A percentile compares a stretch with the other conserved stretches of the same genome.
Evolutionary conservation across 371 early-diverging fungal genomes (phyloP).

Genomic region (Rhizopus sp.): DNA sequence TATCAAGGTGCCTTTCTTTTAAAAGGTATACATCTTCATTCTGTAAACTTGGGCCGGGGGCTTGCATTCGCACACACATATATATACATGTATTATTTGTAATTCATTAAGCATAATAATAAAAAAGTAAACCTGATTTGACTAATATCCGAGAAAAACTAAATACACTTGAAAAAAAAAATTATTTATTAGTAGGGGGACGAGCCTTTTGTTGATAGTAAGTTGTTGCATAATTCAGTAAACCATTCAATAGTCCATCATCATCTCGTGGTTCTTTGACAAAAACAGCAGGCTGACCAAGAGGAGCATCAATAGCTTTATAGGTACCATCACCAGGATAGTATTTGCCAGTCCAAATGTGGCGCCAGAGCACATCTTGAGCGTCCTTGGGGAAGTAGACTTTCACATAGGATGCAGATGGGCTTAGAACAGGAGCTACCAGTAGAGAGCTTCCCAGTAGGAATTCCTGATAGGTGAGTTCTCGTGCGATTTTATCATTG

Average conservation of each 20-base stretch:
- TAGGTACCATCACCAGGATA: constrained; percentile 43
- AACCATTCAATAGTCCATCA: constrained; percentile 33
- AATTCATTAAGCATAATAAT: too few species aligned
- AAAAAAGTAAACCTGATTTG: too few species aligned
- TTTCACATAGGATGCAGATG: constrained; percentile 44
- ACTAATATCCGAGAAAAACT: too few species aligned
- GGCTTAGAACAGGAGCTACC: constrained; percentile 39
- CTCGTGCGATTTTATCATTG: constrained; percentile 32
- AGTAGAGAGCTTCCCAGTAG: constrained; percentile 36
- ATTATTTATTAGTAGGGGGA: constrained; percentile 7
- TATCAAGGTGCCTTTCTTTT: constrained; percentile 26
- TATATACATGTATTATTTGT: too few species aligned
- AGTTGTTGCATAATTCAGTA: constrained; percentile 37
- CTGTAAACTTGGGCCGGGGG: too few species aligned
- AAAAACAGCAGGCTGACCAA: constrained; percentile 50
- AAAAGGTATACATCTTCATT: constrained; percentile 1
- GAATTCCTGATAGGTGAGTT: constrained; percentile 41
- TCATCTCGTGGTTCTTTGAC: constrained; percentile 49
- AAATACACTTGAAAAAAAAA: not conserved
- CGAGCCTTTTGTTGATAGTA: constrained; percentile 23
- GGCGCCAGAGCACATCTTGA: constrained; percentile 38
- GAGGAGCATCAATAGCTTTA: constrained; percentile 39
- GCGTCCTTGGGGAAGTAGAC: constrained; percentile 46
- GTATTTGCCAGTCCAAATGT: constrained; percentile 48
- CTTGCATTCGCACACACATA: not conserved